These are phyloP conservation scores for Boletus pseudopeckii DNA, from an alignment of 768 basidiomycete species.

Conservation along the genomic window DNA sequence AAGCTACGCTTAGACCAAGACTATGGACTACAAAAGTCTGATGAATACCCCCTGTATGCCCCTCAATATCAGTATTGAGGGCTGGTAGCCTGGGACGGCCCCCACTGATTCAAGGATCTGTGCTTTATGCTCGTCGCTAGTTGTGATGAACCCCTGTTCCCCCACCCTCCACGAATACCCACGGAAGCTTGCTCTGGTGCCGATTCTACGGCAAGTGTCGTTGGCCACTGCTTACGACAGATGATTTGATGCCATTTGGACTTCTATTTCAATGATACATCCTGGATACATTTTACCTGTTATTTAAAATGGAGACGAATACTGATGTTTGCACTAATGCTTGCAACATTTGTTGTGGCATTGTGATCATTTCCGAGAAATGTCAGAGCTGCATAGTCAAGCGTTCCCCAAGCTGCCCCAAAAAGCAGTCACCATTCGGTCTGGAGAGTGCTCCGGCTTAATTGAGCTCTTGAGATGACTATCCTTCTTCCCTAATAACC, in stretches of 20 bases:
- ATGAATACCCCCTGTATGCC: constrained; percentile 38
- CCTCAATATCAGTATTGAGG: constrained; percentile 24
- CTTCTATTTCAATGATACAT: not conserved
- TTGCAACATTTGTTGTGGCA: not conserved
- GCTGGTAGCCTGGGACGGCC: not conserved
- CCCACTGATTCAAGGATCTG: not conserved
- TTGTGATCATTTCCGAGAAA: constrained; percentile 1
- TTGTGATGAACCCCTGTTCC: too few relatives aligned
- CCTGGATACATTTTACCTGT: not conserved
- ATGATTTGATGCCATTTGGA: not conserved
- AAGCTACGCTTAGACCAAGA: constrained; percentile 32
- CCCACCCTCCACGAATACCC: not conserved
- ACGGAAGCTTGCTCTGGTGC: not conserved
- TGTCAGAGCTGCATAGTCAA: constrained; percentile 78
- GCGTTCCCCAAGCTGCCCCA: constrained; percentile 48
- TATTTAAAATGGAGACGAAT: not conserved
- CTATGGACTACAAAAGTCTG: constrained; percentile 20
- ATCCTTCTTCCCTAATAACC: constrained; percentile 42
- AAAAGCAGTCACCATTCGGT: constrained; percentile 35
- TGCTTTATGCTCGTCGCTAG: not conserved
- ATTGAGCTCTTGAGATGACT: constrained; percentile 50
- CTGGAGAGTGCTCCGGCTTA: constrained; percentile 75
- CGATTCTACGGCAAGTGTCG: not conserved
- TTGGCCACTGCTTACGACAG: not conserved
- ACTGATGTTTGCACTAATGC: not conserved